Evolutionary conservation across 495 filamentous ascomycete genomes (phyloP), one percentile per base, ranked within the genome.

Genomic region (Amphirosellinia nigrospora): DNA sequence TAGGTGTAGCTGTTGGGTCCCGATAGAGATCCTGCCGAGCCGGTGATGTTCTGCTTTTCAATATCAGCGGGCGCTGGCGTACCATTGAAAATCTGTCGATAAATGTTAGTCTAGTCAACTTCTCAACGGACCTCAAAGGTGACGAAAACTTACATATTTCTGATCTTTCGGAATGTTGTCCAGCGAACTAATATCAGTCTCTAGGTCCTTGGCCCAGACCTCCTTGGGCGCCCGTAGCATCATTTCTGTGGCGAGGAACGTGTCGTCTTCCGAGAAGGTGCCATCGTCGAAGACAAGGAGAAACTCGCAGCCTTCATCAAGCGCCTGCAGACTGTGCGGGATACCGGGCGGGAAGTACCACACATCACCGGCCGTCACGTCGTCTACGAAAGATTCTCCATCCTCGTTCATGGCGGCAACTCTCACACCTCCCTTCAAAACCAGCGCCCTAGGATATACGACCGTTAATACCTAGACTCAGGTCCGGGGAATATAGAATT

Each of bases 281-380:
- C 90, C 90, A 55, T 90, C 82, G 74, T 93, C 88, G 72, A 92
- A 92, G 52, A 92, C 85, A 13, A 93, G 82, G 10, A 92, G 82
- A 76, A 92, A 92, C 71, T 93, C 91, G 32, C 83, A 85, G 3
- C 90, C 91, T 23, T 86, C 82, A 16, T 88, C 85, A 3, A 91
- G 79, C 0, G 86, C 91, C 77, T 93, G 90, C 43, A 93, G 85
- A 6, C 85, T 88, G 30, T 92, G 91, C 8, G 91, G 90, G 28
- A 91, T 79, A 16, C 91, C 90, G 4, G 79, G 46, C 21, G 89
- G 89, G 78, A 92, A 92, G 72, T 87, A 92, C 90, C 90, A 92
- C 15, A 92, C 86, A 77, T 92, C 90, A 21, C 90, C 90, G 8
- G 85, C 86, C 34, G 80, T 85, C 8, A 93, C 73, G 64, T 93